Conservation (phyloP, 176 grass and related monocot genomes). For the Eleusine coracana region DNA sequence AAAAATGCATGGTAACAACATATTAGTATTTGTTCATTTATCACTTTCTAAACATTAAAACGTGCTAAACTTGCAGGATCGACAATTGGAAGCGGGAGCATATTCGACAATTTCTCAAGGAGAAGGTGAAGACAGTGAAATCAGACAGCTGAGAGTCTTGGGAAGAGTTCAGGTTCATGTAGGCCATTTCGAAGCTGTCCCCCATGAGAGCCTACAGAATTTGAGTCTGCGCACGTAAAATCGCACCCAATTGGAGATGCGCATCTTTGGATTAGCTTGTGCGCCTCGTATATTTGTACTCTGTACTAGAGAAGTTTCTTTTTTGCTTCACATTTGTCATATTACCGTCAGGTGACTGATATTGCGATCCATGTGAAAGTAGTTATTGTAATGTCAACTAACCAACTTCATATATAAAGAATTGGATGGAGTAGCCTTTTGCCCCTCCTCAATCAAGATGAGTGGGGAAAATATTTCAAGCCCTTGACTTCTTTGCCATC, state of each 20-base stretch:
- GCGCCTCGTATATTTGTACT: slow-evolving; percentile 9
- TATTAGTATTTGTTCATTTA: not conserved
- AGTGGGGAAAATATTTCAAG: not conserved
- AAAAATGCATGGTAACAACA: not conserved
- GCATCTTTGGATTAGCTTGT: not conserved
- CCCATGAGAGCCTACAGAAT: not conserved
- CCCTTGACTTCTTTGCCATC: not conserved
- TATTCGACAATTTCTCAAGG: slow-evolving; percentile 81
- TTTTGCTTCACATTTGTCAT: not conserved
- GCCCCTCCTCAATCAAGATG: not conserved
- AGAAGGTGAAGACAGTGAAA: slow-evolving; percentile 74
- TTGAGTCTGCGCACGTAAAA: not conserved
- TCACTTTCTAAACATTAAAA: slow-evolving; percentile 20
- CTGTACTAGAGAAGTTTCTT: slow-evolving; percentile 4
- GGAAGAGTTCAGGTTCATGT: not conserved
- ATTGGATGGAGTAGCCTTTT: not conserved
- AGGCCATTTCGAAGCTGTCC: not conserved
- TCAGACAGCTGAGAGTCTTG: slow-evolving; percentile 39
- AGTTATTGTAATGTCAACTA: not conserved
- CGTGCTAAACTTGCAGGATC: slow-evolving; percentile 58
- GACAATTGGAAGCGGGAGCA: slow-evolving; percentile 99
- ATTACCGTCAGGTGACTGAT: not conserved
- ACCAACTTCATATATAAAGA: not conserved
- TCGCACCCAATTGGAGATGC: not conserved
- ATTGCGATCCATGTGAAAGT: slow-evolving; percentile 1